Base-by-base conservation (phyloP, 257 asterid genomes). In the Jacaranda mimosifolia region DNA sequence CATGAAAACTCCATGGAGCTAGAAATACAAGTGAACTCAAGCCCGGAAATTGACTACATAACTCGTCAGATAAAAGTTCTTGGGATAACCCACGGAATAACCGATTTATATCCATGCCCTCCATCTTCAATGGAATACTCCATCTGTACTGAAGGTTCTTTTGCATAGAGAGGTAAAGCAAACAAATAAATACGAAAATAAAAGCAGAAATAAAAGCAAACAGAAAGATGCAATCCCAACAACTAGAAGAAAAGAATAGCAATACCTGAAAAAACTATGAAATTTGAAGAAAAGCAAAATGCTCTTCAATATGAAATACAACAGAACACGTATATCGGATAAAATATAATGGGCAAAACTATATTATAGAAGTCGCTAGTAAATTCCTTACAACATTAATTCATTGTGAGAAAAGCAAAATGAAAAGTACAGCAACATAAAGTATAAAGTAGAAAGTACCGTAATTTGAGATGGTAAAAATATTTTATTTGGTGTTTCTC, bases 251-350 rank as follows among this genome's bases (percentile, higher is more conserved):
- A 58, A 40, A 17, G 6, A 67, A 63, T 15, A 40, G 48, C 19
- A 11, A 63, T 59, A 19, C 49, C 38, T 14, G 11, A 48, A 38
- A 14, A 4, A 49, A 36, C 59, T 38, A 51, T 14, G 76, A 60
- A 4, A 4, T 42, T 8, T 4, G 9, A 42, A 42, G 46, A 32
- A 68, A 57, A 35, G 1, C 73, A 67, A 46, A 58, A 59, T 40
- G n/a, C 69, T 52, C 45, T 59, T 63, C 72, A 45, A 66, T 59
- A 63, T 52, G 53, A 69, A 43, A 40, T 11, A 76, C 60, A 42
- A 3, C 46, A 42, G 46, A 42, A 42, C 6, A 4, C 0, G 46
- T 4, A 8, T 8, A 42, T 42, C 46, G 0, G 9, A 4, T 8
- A 42, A 42, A 5, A 5, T 8, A 42, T 26, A 8, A 8, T 42